Evolutionary conservation across 1,284 basidiomycete genomes (phyloP), one percentile per base, ranked within the genome.

Genomic region (Quambalaria eucalypti): DNA sequence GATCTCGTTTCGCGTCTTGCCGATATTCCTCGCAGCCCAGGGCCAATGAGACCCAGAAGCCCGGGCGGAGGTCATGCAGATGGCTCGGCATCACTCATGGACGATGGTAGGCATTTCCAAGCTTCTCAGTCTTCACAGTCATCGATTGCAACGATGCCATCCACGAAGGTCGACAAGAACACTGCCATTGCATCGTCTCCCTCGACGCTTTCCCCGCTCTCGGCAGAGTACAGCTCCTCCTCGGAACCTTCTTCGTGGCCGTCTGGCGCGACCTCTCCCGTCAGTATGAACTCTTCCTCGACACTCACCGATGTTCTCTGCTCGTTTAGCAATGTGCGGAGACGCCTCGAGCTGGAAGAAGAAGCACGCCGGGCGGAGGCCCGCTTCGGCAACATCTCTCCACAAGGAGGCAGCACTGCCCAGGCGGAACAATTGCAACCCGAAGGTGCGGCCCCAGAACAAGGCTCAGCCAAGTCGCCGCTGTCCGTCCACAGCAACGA

Each of bases 291-390:
- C 5, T 23, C 21, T 23, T 12, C 16, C 21, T 46, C 42, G 21
- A 46, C 64, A 5, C 52, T 71, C 1, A 63, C 67, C 38, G 66
- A 68, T 21, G 65, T 63, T 0, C 53, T 71, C 0, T 70, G 68
- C 44, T 64, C 62, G 9, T 71, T 71, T 46, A 68, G 65, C 39
- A 68, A 68, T 23, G 67, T 71, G 1, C 44, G 64, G 14, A 55
- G 61, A 23, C 42, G 69, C 2, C 56, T 71, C 12, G 69, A 68
- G 48, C 56, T 68, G 21, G 66, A 71, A 53, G 62, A 52, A 6
- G 58, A 48, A 42, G 53, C 39, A 28, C 28, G 54, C 16, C 31
- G 21, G 8, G 52, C 47, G 23, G 28, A 19, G 14, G 40, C 51
- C 8, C n/a, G 25, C 21, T 29, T n/a, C 23, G 21, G 23, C 5